These are phyloP conservation scores for Amylostereum areolatum DNA, from an alignment of 1,284 basidiomycete genomes.

Conservation along the genomic window DNA sequence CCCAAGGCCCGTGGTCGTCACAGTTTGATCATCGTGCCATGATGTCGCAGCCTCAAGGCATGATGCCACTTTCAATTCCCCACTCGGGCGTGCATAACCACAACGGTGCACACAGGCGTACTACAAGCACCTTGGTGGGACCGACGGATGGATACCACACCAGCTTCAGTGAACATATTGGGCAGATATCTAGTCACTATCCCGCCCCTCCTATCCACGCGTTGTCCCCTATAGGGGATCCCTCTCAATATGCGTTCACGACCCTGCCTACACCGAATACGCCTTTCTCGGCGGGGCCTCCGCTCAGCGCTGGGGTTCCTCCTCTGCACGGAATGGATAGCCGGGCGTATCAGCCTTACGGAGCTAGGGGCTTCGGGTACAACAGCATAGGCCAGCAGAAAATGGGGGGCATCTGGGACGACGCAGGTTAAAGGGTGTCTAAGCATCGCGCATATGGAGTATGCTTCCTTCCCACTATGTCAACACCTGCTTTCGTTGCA, in stretches of 20 bases:
- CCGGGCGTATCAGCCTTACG: neutral
- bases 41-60: neutral
- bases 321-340: neutral
- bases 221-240: neutral
- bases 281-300: neutral
- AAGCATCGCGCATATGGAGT: too few relatives aligned
- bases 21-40: neutral
- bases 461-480: too few relatives aligned
- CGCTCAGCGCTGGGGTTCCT: neutral
- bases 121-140: too few relatives aligned
- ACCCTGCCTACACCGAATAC: neutral
- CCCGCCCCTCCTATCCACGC: too few relatives aligned
- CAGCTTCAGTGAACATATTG: too few relatives aligned
- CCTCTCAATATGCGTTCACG: neutral
- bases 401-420: conserved; percentile 11
- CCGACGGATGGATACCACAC: too few relatives aligned
- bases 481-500: too few relatives aligned
- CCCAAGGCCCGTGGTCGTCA: neutral
- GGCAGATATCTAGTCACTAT: too few relatives aligned
- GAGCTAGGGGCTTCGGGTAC: conserved; percentile 6
- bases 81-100: neutral
- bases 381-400: conserved; percentile 6
- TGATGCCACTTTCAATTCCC: neutral
- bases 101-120: too few relatives aligned
- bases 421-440: conserved; percentile 7